Base-by-base conservation (phyloP, 1,284 basidiomycete genomes). In the Caloboletus firmus region DNA sequence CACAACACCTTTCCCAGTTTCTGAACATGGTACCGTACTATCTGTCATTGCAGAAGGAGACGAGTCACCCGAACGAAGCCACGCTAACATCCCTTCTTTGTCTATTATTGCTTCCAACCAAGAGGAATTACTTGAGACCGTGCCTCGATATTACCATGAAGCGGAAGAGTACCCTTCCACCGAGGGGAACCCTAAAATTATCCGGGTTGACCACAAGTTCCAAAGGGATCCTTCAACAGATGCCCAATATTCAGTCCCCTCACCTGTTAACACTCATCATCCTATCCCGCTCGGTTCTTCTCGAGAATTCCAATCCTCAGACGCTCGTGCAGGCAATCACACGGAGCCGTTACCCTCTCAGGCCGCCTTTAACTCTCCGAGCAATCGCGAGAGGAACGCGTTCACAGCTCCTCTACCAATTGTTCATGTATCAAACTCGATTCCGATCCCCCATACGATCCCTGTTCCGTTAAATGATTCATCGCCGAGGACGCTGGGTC, bases 31-130 rank as follows among this genome's bases (percentile, higher is more conserved):
- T n/a, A 66, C 69, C n/a, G 72, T 84, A 48, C 68, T 89, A 22
- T 89, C 86, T 32, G 76, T 88, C 49, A 90, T 90, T 53, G 83
- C 78, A 1, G 87, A 90, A 69, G 85, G 81, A 47, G 85, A 89
- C 42, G 87, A 89, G 62, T 71, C 74, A 10, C 70, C 66, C 5
- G 81, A 83, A 46, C 70, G 71, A 17, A 76, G 66, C 57, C 66
- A 58, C 31, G 42, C 47, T 4, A 70, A 72, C 37, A 59, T 66
- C 5, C 61, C 34, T 26, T 54, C 43, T 24, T 49, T 42, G 26
- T 51, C 58, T 41, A 22, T 54, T n/a, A 8, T 46, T 28, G 15
- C 30, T 44, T 45, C 47, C 39, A 26, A 36, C 18, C 45, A 35
- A 24, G 48, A 35, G n/a, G 28, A 22, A 41, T 43, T 35, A 34